These are phyloP conservation scores for Rhamnella rubrinervis DNA, from an alignment of 331 rosid species.

Conservation along the genomic window DNA sequence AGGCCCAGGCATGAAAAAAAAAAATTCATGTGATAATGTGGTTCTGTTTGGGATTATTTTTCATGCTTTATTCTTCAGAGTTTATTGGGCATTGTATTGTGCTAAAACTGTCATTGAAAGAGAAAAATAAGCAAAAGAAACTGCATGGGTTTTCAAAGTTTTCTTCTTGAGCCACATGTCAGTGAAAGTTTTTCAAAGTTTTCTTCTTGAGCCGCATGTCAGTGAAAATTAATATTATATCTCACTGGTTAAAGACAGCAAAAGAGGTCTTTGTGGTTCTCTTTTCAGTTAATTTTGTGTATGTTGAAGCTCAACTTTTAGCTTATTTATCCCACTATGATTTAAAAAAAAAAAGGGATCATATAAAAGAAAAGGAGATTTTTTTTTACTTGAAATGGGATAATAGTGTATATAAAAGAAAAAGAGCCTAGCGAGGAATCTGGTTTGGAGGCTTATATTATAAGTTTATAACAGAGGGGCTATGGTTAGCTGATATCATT, in stretches of 20 bases:
- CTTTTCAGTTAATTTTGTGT: constrained; percentile 3
- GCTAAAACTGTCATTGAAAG: no score
- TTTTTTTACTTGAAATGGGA: no score
- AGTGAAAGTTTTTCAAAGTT: constrained; percentile 2
- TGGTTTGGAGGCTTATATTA: no score
- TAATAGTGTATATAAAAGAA: no score
- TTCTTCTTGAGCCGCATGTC: background rate
- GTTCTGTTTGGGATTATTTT: background rate
- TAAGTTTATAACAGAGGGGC: no score
- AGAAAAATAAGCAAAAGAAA: background rate
- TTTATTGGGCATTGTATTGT: no score
- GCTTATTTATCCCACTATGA: constrained; percentile 20
- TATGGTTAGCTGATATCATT: no score
- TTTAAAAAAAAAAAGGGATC: no score
- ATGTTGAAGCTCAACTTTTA: background rate
- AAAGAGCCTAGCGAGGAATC: no score
- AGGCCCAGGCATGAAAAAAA: no score
- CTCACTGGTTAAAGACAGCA: background rate
- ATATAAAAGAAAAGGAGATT: no score
- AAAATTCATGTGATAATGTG: background rate
- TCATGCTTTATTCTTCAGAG: background rate
- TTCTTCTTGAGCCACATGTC: background rate
- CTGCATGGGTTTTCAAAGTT: background rate
- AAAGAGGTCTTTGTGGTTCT: background rate
- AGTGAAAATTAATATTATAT: background rate